Evolutionary conservation across 2,329 filamentous ascomycete genomes (phyloP).

Genomic region (Apiospora marii): DNA sequence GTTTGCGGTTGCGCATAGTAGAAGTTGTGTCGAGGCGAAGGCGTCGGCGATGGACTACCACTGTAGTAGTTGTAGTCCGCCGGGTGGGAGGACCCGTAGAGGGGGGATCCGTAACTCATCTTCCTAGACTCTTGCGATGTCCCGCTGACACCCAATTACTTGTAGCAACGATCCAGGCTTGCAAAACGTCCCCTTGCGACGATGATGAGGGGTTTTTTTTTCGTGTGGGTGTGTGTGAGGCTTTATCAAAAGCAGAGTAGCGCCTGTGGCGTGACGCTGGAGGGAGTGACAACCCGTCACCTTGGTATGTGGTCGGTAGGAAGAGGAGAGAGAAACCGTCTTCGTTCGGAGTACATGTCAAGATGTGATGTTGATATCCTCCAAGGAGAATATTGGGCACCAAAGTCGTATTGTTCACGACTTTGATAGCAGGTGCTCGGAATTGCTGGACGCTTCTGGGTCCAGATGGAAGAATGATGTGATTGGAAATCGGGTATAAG

Average conservation of each 20-base stretch:
- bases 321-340: conserved; percentile 61
- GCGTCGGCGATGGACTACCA: conserved; percentile 63
- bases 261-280: conserved; percentile 56
- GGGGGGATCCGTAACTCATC: conserved; percentile 53
- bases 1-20: conserved; percentile 49
- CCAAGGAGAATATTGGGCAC: conserved; percentile 44
- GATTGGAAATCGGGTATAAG: conserved; percentile 23
- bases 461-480: conserved; percentile 40
- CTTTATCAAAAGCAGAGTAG: conserved; percentile 40
- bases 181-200: conserved; percentile 28
- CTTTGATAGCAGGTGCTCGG: conserved; percentile 47
- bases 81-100: conserved; percentile 51
- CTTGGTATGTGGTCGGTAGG: conserved; percentile 68
- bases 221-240: conserved; percentile 31
- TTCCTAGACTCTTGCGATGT: conserved; percentile 46
- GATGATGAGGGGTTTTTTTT: conserved; percentile 26
- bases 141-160: conserved; percentile 40
- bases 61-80: conserved; percentile 59
- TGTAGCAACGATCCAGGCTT: conserved; percentile 27
- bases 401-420: conserved; percentile 47
- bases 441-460: conserved; percentile 47
- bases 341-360: conserved; percentile 66
- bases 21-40: conserved; percentile 61
- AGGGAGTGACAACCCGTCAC: conserved; percentile 61
- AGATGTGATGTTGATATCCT: conserved; percentile 48